These are phyloP conservation scores for Leccinum fallax DNA, from an alignment of 1,284 basidiomycete genomes.

Conservation along the genomic window DNA sequence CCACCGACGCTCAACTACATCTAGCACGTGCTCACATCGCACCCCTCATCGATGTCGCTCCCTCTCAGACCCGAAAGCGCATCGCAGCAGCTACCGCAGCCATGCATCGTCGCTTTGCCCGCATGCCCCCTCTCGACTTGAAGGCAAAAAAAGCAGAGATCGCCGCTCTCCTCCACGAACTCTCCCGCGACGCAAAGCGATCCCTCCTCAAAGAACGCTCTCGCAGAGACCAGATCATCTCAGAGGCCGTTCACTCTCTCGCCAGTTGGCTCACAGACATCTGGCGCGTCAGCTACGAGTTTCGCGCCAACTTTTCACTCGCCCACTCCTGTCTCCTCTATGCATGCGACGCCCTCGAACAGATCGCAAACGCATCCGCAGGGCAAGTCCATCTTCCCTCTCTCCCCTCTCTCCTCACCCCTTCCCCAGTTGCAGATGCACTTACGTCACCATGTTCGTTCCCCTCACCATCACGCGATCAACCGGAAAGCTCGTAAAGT, in stretches of 20 bases:
- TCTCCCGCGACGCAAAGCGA: conserved; percentile 53
- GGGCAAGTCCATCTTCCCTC: conserved; percentile 42
- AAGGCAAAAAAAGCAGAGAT: conserved; percentile 56
- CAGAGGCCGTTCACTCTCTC: conserved; percentile 57
- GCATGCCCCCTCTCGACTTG: conserved; percentile 52
- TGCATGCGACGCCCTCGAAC: conserved; percentile 45
- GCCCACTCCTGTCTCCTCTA: conserved; percentile 60
- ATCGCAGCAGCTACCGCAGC: conserved; percentile 37
- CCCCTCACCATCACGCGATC: conserved; percentile 46
- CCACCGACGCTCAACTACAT: conserved; percentile 45
- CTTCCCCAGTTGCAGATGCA: conserved; percentile 27
- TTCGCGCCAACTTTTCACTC: conserved; percentile 49
- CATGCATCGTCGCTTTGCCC: conserved; percentile 40
- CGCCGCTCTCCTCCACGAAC: conserved; percentile 48
- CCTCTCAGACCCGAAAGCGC: conserved; percentile 38
- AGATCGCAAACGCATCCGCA: conserved; percentile 45
- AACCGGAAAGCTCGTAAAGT: conserved; percentile 48
- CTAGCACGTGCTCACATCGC: conserved; percentile 48
- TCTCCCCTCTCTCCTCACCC: background rate
- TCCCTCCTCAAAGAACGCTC: conserved; percentile 54
- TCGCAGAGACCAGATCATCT: conserved; percentile 51
- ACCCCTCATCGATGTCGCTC: conserved; percentile 41
- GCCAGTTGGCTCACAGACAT: conserved; percentile 59
- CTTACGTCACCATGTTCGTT: conserved; percentile 48
- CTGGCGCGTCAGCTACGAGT: conserved; percentile 61